Conservation (phyloP, 768 basidiomycete genomes). For the Lactarius hengduanensis region DNA sequence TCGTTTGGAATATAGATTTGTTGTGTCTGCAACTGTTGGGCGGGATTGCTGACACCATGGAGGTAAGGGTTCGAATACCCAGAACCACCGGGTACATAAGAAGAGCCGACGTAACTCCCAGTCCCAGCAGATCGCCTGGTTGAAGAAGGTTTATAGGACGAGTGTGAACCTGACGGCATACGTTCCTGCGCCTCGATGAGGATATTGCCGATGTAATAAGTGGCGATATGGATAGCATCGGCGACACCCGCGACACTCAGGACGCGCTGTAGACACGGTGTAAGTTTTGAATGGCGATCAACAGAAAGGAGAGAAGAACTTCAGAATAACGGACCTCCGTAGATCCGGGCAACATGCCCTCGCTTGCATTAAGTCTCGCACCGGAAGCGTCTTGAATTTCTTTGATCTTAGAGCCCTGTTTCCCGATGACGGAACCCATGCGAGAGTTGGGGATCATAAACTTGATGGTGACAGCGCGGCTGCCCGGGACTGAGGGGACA, state of each 20-base stretch:
- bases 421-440: slow-evolving; percentile 99
- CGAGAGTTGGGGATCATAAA: slow-evolving; percentile 99
- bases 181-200: slow-evolving; percentile 90
- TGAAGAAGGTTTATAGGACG: slow-evolving; percentile 69
- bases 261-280: slow-evolving; percentile 64
- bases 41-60: slow-evolving; percentile 31
- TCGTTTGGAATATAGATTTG: slow-evolving; percentile 99
- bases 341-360: slow-evolving; percentile 98
- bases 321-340: slow-evolving; percentile 71
- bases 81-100: slow-evolving; percentile 74
- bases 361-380: slow-evolving; percentile 92
- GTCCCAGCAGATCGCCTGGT: slow-evolving; percentile 44
- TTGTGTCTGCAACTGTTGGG: slow-evolving; percentile 85
- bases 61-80: slow-evolving; percentile 52
- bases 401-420: slow-evolving; percentile 97
- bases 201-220: slow-evolving; percentile 98
- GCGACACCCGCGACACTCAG: slow-evolving; percentile 98
- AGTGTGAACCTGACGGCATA: slow-evolving; percentile 65
- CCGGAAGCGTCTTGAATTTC: slow-evolving; percentile 99
- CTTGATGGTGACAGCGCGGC: slow-evolving; percentile 98
- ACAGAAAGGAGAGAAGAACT: slow-evolving; percentile 17
- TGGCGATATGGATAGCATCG: slow-evolving; percentile 98
- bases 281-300: slow-evolving; percentile 22
- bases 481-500: slow-evolving; percentile 95
- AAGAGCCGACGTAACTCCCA: slow-evolving; percentile 44